A percentile compares a stretch with the other conserved stretches of the same genome.
Conservation (phyloP, 1,284 basidiomycete genomes). For the Tremellales sp. region DNA sequence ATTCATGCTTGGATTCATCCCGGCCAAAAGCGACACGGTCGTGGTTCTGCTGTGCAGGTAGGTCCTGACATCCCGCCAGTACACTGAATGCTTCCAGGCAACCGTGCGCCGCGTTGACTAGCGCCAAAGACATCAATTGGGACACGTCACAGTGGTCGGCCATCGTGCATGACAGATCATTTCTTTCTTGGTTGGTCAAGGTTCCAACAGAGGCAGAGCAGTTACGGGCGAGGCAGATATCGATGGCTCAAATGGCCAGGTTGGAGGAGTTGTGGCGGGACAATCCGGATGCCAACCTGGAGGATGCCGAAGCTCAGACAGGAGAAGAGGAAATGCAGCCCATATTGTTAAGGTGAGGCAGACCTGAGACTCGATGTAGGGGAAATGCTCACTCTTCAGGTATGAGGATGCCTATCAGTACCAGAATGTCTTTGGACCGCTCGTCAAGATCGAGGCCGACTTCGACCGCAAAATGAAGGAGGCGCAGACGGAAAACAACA, state of each 20-base stretch:
- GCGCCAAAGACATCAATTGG: constrained; percentile 96
- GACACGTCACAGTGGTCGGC: constrained; percentile 97
- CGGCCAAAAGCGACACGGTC: constrained; percentile 97
- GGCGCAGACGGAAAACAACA: constrained; percentile 95
- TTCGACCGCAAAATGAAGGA: constrained; percentile 98
- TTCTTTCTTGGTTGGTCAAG: constrained; percentile 98
- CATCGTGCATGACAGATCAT: constrained; percentile 95
- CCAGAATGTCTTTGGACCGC: constrained; percentile 96
- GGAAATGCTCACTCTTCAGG: constrained; percentile 26
- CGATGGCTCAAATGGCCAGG: constrained; percentile 92
- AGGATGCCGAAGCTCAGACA: constrained; percentile 93
- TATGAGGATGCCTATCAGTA: constrained; percentile 99
- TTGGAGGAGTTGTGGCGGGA: constrained; percentile 98
- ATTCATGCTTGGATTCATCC: constrained; percentile 98
- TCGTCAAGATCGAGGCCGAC: constrained; percentile 99
- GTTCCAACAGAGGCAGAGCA: constrained; percentile 94
- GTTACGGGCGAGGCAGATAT: constrained; percentile 89
- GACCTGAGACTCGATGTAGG: too few species aligned
- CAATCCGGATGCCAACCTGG: constrained; percentile 86
- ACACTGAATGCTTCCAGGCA: constrained; percentile 56
- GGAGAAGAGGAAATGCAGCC: constrained; percentile 94
- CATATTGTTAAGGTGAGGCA: constrained; percentile 63
- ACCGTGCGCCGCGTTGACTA: constrained; percentile 86
- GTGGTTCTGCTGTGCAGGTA: constrained; percentile 96
- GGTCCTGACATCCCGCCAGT: constrained; percentile 28